A percentile compares a stretch with the other conserved stretches of the same genome.
Conservation (phyloP, 768 basidiomycete genomes). For the Mycena albidolilacea region DNA sequence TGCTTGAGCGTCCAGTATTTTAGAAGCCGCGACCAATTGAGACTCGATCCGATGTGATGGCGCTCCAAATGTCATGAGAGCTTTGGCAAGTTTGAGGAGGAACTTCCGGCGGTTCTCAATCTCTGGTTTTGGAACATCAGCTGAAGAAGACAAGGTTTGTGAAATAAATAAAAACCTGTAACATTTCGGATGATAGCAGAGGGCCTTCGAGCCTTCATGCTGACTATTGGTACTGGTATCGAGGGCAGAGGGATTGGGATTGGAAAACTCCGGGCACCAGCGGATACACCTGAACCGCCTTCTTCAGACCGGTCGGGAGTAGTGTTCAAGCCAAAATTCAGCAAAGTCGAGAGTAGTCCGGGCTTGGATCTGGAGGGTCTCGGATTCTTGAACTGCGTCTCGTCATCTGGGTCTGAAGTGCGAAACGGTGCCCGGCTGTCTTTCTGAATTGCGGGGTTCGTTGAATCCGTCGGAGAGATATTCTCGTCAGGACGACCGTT, state of each 20-base stretch:
- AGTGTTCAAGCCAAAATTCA: conserved; percentile 39
- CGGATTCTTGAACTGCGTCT: conserved; percentile 2
- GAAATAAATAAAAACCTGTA: neutral
- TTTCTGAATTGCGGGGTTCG: neutral
- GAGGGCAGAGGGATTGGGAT: conserved; percentile 23
- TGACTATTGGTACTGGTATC: conserved; percentile 18
- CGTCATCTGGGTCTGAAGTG: neutral
- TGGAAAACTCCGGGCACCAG: neutral
- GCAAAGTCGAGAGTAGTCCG: conserved; percentile 25
- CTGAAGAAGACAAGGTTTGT: neutral
- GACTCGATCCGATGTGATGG: conserved; percentile 95
- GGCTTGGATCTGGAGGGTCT: conserved; percentile 14
- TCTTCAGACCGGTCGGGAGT: conserved; percentile 20
- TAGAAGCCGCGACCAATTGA: conserved; percentile 85
- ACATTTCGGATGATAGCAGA: conserved; percentile 60
- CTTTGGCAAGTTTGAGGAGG: conserved; percentile 88
- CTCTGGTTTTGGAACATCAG: conserved; percentile 49
- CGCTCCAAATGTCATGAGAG: conserved; percentile 93
- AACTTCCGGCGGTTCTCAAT: conserved; percentile 73
- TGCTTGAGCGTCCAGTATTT: conserved; percentile 83
- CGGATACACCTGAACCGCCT: neutral
- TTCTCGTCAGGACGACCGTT: neutral
- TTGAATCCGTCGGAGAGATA: conserved; percentile 13
- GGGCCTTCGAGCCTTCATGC: conserved; percentile 42
- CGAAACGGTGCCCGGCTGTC: neutral